Conservation (phyloP, 352 stramenopile species). For the Phytopythium helicoides region DNA sequence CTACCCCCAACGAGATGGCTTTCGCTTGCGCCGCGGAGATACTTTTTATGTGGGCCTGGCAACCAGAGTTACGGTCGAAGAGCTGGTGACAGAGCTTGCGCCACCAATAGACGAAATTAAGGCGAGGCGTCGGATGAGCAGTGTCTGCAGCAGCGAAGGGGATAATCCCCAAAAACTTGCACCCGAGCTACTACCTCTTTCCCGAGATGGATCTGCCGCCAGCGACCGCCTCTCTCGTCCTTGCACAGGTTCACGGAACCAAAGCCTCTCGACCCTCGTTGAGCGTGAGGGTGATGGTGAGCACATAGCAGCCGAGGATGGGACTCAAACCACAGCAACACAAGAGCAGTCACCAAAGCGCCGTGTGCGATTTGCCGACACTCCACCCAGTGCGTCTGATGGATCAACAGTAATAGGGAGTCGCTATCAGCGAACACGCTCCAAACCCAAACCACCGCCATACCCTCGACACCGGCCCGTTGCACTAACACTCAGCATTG, state of each 20-base stretch:
- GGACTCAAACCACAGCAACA: background rate
- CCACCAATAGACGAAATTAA: background rate
- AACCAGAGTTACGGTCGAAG: constrained; percentile 24
- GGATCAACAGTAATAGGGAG: constrained; percentile 37
- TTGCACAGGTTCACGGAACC: background rate
- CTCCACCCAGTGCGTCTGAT: constrained; percentile 22
- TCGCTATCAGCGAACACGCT: constrained; percentile 40
- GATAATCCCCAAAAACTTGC: too few relatives aligned
- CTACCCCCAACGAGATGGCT: constrained; percentile 67
- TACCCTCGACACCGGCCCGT: constrained; percentile 6
- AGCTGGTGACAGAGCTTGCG: constrained; percentile 13
- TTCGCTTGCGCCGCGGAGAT: constrained; percentile 49
- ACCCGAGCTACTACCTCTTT: too few relatives aligned
- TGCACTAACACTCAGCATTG: constrained; percentile 10
- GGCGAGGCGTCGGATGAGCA: background rate
- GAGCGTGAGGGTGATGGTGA: constrained; percentile 7
- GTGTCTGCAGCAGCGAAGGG: background rate
- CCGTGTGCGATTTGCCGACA: constrained; percentile 27
- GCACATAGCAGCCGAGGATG: background rate
- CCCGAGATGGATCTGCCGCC: too few relatives aligned
- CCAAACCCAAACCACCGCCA: background rate
- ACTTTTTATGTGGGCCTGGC: constrained; percentile 41
- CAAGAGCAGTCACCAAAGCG: background rate
- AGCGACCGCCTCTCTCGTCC: background rate
- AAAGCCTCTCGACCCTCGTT: background rate